Conservation (phyloP, 1,284 basidiomycete genomes). For the Cutaneotrichosporon mucoides region DNA sequence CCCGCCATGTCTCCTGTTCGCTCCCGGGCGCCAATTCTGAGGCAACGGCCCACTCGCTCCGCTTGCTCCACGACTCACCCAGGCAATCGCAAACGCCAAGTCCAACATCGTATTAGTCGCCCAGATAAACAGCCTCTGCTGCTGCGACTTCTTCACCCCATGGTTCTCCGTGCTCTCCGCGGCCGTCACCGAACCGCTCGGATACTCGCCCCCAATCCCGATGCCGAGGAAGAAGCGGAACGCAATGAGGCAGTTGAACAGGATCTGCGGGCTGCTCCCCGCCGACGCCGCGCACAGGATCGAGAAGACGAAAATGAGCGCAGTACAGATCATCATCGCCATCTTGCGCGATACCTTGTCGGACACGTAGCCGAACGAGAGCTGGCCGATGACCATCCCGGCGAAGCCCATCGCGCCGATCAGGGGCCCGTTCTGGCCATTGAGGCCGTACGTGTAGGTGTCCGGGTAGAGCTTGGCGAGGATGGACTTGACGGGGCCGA, state of each 20-base stretch:
- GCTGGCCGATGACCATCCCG: constrained; percentile 68
- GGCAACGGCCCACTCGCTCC: too few relatives aligned
- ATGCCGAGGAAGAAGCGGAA: constrained; percentile 77
- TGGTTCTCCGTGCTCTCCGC: constrained; percentile 82
- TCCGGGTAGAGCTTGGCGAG: constrained; percentile 63
- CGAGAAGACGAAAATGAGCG: constrained; percentile 67
- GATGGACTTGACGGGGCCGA: constrained; percentile 58
- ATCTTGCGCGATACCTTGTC: constrained; percentile 59
- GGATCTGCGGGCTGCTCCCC: constrained; percentile 48
- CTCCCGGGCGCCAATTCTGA: too few relatives aligned
- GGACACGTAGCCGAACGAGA: constrained; percentile 60
- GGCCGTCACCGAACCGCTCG: constrained; percentile 84
- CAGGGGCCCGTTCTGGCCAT: constrained; percentile 58
- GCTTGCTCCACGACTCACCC: not conserved
- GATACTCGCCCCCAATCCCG: constrained; percentile 81
- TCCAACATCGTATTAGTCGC: constrained; percentile 77
- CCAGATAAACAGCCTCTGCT: constrained; percentile 74
- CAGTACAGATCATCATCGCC: constrained; percentile 57
- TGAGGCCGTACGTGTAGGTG: constrained; percentile 52
- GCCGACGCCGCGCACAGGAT: constrained; percentile 59
- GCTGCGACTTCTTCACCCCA: constrained; percentile 65
- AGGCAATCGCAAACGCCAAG: constrained; percentile 72
- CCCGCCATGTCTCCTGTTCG: too few relatives aligned
- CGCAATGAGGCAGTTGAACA: constrained; percentile 71
- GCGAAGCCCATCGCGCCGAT: constrained; percentile 66